A percentile compares a stretch with the other conserved stretches of the same genome.
These are phyloP conservation scores for Piloderma croceum DNA, from an alignment of 768 basidiomycete species.

Conservation along the genomic window DNA sequence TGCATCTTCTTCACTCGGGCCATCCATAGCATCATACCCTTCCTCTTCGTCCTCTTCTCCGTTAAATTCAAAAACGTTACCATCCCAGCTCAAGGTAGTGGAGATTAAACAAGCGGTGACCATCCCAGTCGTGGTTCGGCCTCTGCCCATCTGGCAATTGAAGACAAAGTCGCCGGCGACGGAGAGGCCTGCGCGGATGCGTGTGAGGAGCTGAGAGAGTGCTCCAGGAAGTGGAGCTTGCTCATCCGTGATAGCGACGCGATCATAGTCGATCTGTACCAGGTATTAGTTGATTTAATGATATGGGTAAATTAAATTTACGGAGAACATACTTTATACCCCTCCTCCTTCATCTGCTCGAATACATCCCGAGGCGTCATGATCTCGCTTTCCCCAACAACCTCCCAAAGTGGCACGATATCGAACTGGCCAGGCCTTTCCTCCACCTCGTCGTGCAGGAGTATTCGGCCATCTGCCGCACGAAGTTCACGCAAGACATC, in stretches of 20 bases:
- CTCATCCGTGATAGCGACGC: conserved; percentile 95
- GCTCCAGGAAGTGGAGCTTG: conserved; percentile 92
- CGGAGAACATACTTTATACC: conserved; percentile 64
- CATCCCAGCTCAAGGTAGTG: conserved; percentile 58
- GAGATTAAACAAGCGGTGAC: conserved; percentile 83
- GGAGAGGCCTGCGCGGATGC: conserved; percentile 54
- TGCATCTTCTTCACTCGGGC: conserved; percentile 81
- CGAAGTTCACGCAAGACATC: conserved; percentile 84
- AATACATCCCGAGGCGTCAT: conserved; percentile 86
- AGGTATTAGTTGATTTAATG: no score
- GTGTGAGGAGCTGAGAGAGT: conserved; percentile 69
- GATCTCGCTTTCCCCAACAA: conserved; percentile 72
- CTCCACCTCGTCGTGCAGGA: conserved; percentile 95
- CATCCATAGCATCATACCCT: conserved; percentile 68
- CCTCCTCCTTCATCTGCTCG: conserved; percentile 65
- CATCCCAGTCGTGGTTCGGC: conserved; percentile 95
- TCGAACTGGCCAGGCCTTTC: conserved; percentile 85
- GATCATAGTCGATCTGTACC: conserved; percentile 82
- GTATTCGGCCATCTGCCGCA: conserved; percentile 62
- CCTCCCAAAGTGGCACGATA: conserved; percentile 94
- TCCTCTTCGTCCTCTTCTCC: conserved; percentile 33
- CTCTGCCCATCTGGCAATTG: conserved; percentile 96
- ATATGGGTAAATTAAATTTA: no score
- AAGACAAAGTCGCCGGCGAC: conserved; percentile 78
- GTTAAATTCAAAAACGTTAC: conserved; percentile 35